Evolutionary conservation across 768 basidiomycete genomes (phyloP).

Genomic region (Leccinum longicurvipes): DNA sequence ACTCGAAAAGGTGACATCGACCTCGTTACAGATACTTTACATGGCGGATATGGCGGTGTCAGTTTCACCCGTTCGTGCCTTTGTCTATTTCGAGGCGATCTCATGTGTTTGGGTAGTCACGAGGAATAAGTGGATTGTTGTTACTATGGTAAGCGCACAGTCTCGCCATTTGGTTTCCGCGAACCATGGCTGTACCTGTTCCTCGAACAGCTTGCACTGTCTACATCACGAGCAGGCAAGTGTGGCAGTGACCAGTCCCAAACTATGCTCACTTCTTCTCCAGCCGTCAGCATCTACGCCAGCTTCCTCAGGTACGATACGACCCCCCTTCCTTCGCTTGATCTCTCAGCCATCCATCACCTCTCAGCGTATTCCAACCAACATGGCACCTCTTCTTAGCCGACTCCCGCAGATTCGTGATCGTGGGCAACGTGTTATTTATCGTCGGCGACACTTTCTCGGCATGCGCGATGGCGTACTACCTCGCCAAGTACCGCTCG

Average conservation of each 20-base stretch:
- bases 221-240: constrained; percentile 23
- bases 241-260: neutral
- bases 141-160: constrained; percentile 17
- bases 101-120: constrained; percentile 16
- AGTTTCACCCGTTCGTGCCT: neutral
- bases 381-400: constrained; percentile 12
- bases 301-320: constrained; percentile 17
- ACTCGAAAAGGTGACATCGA: neutral
- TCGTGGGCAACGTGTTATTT: constrained; percentile 24
- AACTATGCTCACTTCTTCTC: neutral
- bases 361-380: neutral
- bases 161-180: neutral
- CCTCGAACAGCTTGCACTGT: constrained; percentile 10
- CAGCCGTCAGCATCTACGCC: constrained; percentile 17
- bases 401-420: constrained; percentile 1
- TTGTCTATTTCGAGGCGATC: neutral
- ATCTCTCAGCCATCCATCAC: neutral
- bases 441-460: constrained; percentile 24
- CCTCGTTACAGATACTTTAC: constrained; percentile 22
- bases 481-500: constrained; percentile 16
- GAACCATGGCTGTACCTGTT: neutral
- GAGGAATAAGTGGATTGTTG: constrained; percentile 10
- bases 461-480: constrained; percentile 20
- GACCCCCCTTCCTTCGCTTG: neutral
- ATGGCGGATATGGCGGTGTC: constrained; percentile 30